Percentiles rank a stretch among this genome's conserved stretches.
phyloP scores from a whole-genome alignment of 176 grass and related monocot genomes.

The Dactylis glomerata region DNA sequence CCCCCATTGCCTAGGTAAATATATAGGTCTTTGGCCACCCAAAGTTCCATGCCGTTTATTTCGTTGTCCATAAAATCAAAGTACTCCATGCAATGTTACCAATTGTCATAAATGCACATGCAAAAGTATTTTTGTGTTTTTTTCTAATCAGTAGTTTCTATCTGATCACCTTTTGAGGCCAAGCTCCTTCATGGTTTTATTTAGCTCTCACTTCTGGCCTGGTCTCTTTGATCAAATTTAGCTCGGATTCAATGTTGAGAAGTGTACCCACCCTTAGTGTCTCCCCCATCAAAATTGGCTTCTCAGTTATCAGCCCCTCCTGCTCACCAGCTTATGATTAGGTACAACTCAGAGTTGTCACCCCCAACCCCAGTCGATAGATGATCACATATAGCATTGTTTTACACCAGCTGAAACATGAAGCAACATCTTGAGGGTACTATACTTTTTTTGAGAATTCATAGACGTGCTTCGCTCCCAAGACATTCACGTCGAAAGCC shows the following conservation, averaged over 20 bases:
- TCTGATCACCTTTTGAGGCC: slow-evolving; percentile 52
- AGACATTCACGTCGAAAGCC: slow-evolving; percentile 43
- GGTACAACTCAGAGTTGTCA: too few relatives aligned
- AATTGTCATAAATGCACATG: too few relatives aligned
- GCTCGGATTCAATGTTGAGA: slow-evolving; percentile 38
- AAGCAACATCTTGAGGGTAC: slow-evolving; percentile 54
- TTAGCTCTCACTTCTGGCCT: slow-evolving; percentile 9
- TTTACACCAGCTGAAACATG: slow-evolving; percentile 62
- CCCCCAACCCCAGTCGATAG: too few relatives aligned
- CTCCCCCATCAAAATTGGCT: slow-evolving; percentile 37
- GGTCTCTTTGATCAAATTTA: slow-evolving; percentile 40
- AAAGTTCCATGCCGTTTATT: not conserved
- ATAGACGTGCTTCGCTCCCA: slow-evolving; percentile 46
- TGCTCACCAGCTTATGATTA: slow-evolving; percentile 36
- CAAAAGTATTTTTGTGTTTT: too few relatives aligned
- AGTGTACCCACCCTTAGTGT: slow-evolving; percentile 32
- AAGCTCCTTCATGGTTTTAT: slow-evolving; percentile 47
- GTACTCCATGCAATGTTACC: too few relatives aligned
- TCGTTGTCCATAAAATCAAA: too few relatives aligned
- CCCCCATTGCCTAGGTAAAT: not conserved
- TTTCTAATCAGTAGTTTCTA: too few relatives aligned
- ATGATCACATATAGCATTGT: too few relatives aligned
- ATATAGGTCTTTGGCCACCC: not conserved
- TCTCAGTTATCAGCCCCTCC: slow-evolving; percentile 46
- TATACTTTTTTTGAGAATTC: slow-evolving; percentile 56